A percentile compares a stretch with the other conserved stretches of the same genome.
Conservation (phyloP, 2,329 filamentous ascomycete genomes). For the Zymoseptoria passerinii region DNA sequence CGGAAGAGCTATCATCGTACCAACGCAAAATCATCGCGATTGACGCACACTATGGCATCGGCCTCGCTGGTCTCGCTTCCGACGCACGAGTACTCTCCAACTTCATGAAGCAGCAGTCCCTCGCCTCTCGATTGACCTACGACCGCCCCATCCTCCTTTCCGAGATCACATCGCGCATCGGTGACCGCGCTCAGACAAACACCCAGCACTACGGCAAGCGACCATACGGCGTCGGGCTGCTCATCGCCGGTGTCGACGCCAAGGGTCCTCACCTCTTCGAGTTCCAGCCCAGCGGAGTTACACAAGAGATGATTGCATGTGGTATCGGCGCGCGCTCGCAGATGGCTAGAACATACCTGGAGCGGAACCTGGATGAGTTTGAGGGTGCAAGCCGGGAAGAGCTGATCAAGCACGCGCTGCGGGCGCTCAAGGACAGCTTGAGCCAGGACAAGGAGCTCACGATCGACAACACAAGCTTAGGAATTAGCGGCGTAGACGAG, state of each 20-base stretch:
- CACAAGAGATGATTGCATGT: slow-evolving; percentile 93
- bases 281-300: slow-evolving; percentile 93
- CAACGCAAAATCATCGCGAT: slow-evolving; percentile 98
- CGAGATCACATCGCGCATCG: slow-evolving; percentile 83
- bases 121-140: slow-evolving; percentile 91
- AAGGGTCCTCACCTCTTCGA: slow-evolving; percentile 93
- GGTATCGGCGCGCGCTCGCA: slow-evolving; percentile 93
- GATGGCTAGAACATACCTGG: slow-evolving; percentile 95
- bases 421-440: slow-evolving; percentile 88
- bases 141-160: slow-evolving; percentile 86
- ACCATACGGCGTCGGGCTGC: slow-evolving; percentile 87
- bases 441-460: slow-evolving; percentile 97
- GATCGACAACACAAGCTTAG: slow-evolving; percentile 91
- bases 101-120: slow-evolving; percentile 99
- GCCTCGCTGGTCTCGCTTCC: slow-evolving; percentile 91
- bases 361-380: slow-evolving; percentile 83
- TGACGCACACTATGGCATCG: slow-evolving; percentile 90
- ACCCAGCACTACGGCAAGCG: slow-evolving; percentile 96
- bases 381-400: slow-evolving; percentile 68
- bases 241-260: slow-evolving; percentile 90
- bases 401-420: slow-evolving; percentile 80
- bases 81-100: slow-evolving; percentile 98
- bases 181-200: slow-evolving; percentile 93
- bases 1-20: slow-evolving; percentile 98
- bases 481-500: slow-evolving; percentile 79